Evolutionary conservation across 306 rosid species (phyloP), one percentile per base, ranked within the genome.

Genomic region (Pachyrhizus erosus): DNA sequence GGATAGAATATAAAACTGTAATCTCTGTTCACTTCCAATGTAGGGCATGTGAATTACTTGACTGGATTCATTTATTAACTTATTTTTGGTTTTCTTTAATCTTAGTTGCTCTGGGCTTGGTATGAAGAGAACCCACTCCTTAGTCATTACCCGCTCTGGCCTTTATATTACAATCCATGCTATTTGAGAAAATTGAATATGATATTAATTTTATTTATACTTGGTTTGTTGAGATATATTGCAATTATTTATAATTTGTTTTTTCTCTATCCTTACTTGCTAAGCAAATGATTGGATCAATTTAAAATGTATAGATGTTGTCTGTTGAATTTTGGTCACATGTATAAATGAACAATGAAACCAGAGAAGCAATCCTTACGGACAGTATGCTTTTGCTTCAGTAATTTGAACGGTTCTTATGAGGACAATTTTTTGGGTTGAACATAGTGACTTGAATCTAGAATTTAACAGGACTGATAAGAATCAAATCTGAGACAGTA

Each of bases 41-140:
- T 23, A 76, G 9, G 45, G 65, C 71, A 27, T 26, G 58, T 73
- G 68, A 58, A 73, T 45, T 51, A 26, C 48, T 7, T 58, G 40
- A 21, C 70, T 60, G 24, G 75, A 77, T 75, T 54, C 13, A 5
- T 67, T 54, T 5, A 65, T 54, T 40, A 73, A 66, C 73, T 11
- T 51, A 14, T 43, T 78, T 73, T 72, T 70, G 61, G 70, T 82
- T 82, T 64, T 76, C 34, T 34, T 42, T 51, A 67, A 72, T 34
- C 49, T 43, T 24, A 51, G 64, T 51, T 40, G 48, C 40, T 77
- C 37, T 69, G 1, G 11, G 73, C 6, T 72, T 34, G 48, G 37
- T 65, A 46, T 81, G 68, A 70, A 71, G 48, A 71, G 27, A 73
- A 70, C 77, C 48, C 39, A 77, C 58, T 55, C 54, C 70, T 29